Evolutionary conservation across 106 monocot species (phyloP).

Genomic region (Apostasia ramifera): DNA sequence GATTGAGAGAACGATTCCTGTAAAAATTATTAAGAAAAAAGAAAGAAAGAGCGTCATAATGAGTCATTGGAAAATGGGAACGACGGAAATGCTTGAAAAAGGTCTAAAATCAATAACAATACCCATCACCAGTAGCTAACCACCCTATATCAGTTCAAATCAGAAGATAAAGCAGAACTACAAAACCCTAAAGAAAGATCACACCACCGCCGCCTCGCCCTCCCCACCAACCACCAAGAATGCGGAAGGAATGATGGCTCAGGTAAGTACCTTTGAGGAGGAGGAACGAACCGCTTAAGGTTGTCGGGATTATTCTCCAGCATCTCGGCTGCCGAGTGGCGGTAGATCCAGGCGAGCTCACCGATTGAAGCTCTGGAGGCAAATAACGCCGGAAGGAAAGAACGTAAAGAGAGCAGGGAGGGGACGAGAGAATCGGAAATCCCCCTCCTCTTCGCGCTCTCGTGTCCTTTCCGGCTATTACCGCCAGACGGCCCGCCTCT

Average conservation of each 20-base stretch:
- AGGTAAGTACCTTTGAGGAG: constrained; percentile 25
- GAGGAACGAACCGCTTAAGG: constrained; percentile 37
- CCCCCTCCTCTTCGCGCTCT: not conserved
- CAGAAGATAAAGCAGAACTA: not conserved
- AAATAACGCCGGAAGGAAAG: not conserved
- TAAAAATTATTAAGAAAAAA: not conserved
- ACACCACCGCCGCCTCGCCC: not conserved
- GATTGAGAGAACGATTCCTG: constrained; percentile 11
- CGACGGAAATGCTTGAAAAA: not conserved
- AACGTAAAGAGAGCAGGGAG: constrained; percentile 1
- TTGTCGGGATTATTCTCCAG: constrained; percentile 29
- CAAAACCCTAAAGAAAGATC: not conserved
- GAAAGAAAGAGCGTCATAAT: not conserved
- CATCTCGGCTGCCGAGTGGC: constrained; percentile 14
- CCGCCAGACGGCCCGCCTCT: too few species aligned
- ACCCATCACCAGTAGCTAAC: too few species aligned
- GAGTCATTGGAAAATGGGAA: not conserved
- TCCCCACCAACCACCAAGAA: not conserved
- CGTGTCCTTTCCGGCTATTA: not conserved
- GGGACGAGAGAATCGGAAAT: not conserved
- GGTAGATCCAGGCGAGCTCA: not conserved
- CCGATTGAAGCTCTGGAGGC: not conserved
- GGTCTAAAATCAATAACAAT: not conserved
- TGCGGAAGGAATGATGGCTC: not conserved
- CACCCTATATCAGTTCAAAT: too few species aligned